Conservation (phyloP, 2,329 filamentous ascomycete genomes). For the Neoascochyta sp. region DNA sequence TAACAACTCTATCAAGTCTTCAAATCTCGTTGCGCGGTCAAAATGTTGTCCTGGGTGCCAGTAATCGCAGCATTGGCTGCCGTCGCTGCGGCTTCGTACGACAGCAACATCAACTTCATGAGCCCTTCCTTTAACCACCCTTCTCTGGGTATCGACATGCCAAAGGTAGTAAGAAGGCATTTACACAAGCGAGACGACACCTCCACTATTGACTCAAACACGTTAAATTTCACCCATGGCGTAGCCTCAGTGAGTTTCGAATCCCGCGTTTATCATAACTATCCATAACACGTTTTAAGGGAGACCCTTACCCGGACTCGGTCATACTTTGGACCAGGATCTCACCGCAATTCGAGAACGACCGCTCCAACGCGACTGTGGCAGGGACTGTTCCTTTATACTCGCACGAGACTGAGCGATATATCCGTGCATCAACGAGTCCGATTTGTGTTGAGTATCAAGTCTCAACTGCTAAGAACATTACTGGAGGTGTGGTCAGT, state of each 20-base stretch:
- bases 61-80: conserved; percentile 2
- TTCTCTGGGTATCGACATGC: conserved; percentile 58
- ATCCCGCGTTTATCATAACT: too few relatives aligned
- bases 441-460: conserved; percentile 67
- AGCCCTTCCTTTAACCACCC: conserved; percentile 62
- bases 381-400: conserved; percentile 55
- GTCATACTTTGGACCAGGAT: conserved; percentile 36
- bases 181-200: conserved; percentile 9
- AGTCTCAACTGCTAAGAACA: conserved; percentile 51
- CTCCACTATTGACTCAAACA: conserved; percentile 6
- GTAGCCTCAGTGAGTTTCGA: conserved; percentile 39
- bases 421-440: conserved; percentile 52
- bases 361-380: conserved; percentile 48
- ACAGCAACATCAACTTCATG: conserved; percentile 59
- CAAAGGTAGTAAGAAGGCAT: conserved; percentile 53
- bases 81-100: conserved; percentile 3
- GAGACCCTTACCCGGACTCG: conserved; percentile 44
- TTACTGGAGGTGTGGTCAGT: conserved; percentile 47
- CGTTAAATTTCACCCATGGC: conserved; percentile 43
- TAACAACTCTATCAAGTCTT: background rate
- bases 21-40: background rate
- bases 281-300: conserved; percentile 1
- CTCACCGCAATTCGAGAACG: conserved; percentile 39
- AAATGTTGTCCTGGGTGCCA: conserved; percentile 2
- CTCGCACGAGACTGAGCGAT: conserved; percentile 53